phyloP scores from a whole-genome alignment of 1,284 basidiomycete genomes.

The Rhodotorula sp. region DNA sequence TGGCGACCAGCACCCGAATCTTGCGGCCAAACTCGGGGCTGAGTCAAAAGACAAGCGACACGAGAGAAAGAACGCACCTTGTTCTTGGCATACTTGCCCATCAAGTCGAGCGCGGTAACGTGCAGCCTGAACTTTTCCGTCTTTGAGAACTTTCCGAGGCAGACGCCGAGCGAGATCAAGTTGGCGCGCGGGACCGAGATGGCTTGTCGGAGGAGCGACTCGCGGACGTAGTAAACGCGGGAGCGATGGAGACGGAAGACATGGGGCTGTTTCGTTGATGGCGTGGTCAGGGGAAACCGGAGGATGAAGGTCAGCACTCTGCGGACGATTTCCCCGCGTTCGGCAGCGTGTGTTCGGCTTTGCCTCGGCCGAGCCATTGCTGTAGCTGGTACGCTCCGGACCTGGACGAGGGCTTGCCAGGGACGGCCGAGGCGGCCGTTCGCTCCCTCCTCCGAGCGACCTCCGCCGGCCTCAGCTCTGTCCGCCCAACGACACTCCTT shows the following conservation, averaged over 20 bases:
- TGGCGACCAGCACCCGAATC: too few relatives aligned
- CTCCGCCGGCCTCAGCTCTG: too few relatives aligned
- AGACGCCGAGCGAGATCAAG: constrained; percentile 90
- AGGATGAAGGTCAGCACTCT: too few relatives aligned
- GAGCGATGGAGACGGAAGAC: constrained; percentile 51
- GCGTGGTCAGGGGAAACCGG: background rate
- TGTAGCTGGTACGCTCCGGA: too few relatives aligned
- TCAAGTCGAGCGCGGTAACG: constrained; percentile 86
- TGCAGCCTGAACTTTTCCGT: constrained; percentile 97
- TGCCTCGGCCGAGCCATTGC: too few relatives aligned
- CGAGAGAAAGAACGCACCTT: constrained; percentile 63
- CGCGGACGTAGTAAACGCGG: constrained; percentile 86
- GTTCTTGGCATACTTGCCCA: constrained; percentile 97
- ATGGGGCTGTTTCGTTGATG: constrained; percentile 18
- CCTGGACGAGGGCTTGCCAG: too few relatives aligned
- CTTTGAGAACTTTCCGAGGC: constrained; percentile 98
- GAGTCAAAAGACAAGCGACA: background rate
- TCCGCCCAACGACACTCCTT: too few relatives aligned
- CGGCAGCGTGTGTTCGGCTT: too few relatives aligned
- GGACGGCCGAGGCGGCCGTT: too few relatives aligned
- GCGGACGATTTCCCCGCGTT: too few relatives aligned
- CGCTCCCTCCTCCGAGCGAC: too few relatives aligned
- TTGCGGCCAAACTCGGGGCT: background rate
- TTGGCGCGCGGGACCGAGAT: constrained; percentile 90
- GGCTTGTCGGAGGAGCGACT: constrained; percentile 86